Evolutionary conservation across 2,329 filamentous ascomycete species (phyloP), one percentile per base, ranked within the genome.

Genomic region (Diaporthe citriasiana): DNA sequence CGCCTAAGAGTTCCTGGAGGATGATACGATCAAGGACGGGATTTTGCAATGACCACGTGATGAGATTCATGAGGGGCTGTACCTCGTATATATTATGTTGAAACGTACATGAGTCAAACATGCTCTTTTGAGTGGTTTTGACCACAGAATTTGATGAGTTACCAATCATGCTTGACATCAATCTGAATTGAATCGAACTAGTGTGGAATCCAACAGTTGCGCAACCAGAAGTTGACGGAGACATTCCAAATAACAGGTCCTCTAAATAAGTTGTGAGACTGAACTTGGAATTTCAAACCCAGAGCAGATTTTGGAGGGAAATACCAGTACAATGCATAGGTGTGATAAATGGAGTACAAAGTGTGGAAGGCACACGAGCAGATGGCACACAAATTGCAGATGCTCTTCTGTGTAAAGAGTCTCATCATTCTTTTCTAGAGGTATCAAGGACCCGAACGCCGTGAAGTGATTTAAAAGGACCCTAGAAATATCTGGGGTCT

Each of bases 391-490:
- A 42, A 25, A 19, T 2, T 42, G 17, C 47, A 1, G 27, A 33
- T 17, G 17, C 17, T n/a, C 40, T 33, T 65, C 30, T 65, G 27
- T 63, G 45, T 33, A n/a, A 45, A 35, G 25, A 53, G 13, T 40
- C 15, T 40, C n/a, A 13, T 40, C 47, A 15, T 38, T 2, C n/a
- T 15, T 68, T 33, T 68, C 51, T 51, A 53, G 47, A 71, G 70
- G 56, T 71, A 71, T 63, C 45, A 63, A 53, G 35, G 42, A 38
- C 53, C 70, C 33, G 1, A 71, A 71, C 56, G 56, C 56, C 70
- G 17, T 33, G 17, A 71, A 59, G 30, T 45, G 57, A 25, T 33
- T 35, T 25, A 12, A 15, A 71, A n/a, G 9, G 38, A 27, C n/a
- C 33, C 45, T 25, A 38, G 53, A 33, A 19, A 4, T 22, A 25